phyloP scores from a whole-genome alignment of 306 rosid genomes.

The Herpetospermum pedunculosum region DNA sequence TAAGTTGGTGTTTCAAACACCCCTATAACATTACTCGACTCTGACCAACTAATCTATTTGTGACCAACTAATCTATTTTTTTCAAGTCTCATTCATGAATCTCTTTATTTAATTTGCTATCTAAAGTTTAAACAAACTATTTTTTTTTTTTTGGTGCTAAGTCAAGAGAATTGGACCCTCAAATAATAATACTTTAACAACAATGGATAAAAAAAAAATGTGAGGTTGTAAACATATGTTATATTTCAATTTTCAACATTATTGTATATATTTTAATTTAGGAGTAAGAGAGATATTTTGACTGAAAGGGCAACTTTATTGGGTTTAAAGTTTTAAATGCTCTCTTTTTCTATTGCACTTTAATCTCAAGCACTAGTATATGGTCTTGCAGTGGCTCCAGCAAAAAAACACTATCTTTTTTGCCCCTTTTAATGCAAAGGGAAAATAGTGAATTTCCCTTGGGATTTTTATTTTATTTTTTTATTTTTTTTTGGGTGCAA shows the following conservation, averaged over 20 bases:
- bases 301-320: conserved; percentile 3
- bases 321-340: conserved; percentile 1
- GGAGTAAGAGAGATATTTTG: neutral
- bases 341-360: neutral
- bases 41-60: too few relatives aligned
- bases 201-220: neutral
- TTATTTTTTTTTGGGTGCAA: neutral
- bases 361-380: conserved; percentile 4
- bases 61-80: neutral
- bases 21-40: neutral
- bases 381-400: conserved; percentile 4
- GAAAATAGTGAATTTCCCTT: neutral
- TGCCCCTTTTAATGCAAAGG: conserved; percentile 5
- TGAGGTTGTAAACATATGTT: neutral
- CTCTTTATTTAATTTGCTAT: neutral
- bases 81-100: neutral
- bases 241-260: neutral
- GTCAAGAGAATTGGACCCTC: neutral
- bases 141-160: neutral
- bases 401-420: neutral
- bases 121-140: neutral
- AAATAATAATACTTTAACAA: neutral
- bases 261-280: neutral
- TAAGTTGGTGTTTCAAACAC: too few relatives aligned
- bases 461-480: neutral